Evolutionary conservation across 495 filamentous ascomycete species (phyloP).

Genomic region (Sordaria brevicollis): DNA sequence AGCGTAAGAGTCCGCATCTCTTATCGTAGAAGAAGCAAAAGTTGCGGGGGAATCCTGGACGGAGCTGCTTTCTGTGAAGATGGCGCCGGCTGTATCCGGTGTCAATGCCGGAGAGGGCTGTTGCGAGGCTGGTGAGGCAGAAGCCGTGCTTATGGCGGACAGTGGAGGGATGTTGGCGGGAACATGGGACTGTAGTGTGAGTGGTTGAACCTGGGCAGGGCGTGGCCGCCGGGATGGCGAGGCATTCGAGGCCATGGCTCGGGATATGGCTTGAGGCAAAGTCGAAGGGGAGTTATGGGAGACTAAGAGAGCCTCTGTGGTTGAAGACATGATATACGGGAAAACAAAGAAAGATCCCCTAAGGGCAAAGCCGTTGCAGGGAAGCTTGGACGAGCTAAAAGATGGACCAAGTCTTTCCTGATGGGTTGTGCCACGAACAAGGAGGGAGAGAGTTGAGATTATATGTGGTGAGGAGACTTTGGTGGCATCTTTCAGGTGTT

Average conservation of each 20-base stretch:
- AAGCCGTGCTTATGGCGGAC: slow-evolving; percentile 34
- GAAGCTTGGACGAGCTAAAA: background rate
- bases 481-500: slow-evolving; percentile 18
- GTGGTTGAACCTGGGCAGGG: slow-evolving; percentile 30
- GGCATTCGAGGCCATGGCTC: slow-evolving; percentile 27
- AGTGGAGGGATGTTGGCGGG: slow-evolving; percentile 16
- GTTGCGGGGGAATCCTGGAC: slow-evolving; percentile 33
- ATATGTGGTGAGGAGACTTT: slow-evolving; percentile 12
- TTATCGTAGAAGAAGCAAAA: slow-evolving; percentile 19
- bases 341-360: background rate
- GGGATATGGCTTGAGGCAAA: slow-evolving; percentile 7
- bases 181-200: slow-evolving; percentile 23
- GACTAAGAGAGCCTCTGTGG: slow-evolving; percentile 1
- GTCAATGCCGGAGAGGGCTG: slow-evolving; percentile 34
- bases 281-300: slow-evolving; percentile 1
- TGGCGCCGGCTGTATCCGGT: slow-evolving; percentile 21
- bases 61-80: slow-evolving; percentile 29
- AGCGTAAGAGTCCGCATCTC: slow-evolving; percentile 8
- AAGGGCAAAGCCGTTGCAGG: background rate
- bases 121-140: slow-evolving; percentile 29
- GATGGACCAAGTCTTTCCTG: background rate
- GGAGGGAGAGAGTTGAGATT: slow-evolving; percentile 6
- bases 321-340: slow-evolving; percentile 13
- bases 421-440: background rate
- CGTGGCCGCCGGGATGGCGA: slow-evolving; percentile 25